These are phyloP conservation scores for Arthrinium phaeospermum DNA, from an alignment of 2,329 filamentous ascomycete genomes.

Conservation along the genomic window DNA sequence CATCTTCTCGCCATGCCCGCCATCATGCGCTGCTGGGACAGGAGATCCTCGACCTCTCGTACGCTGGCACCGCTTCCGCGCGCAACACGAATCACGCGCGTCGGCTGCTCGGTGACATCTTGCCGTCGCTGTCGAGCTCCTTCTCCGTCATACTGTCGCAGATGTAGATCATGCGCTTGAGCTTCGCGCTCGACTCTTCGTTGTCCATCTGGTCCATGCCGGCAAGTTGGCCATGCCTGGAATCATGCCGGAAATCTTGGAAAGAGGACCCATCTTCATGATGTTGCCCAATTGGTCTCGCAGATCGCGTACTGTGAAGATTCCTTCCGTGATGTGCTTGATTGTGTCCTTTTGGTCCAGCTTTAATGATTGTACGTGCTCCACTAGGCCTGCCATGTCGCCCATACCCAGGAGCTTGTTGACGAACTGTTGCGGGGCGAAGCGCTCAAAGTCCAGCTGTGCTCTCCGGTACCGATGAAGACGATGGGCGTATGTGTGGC, in stretches of 20 bases:
- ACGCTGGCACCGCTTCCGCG: constrained; percentile 90
- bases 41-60: constrained; percentile 89
- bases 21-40: constrained; percentile 99
- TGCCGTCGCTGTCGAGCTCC: constrained; percentile 94
- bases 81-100: constrained; percentile 90
- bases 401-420: constrained; percentile 96
- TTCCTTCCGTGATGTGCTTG: constrained; percentile 96
- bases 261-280: constrained; percentile 99
- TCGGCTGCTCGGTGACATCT: constrained; percentile 88
- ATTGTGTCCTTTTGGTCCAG: constrained; percentile 98
- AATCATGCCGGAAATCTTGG: constrained; percentile 99
- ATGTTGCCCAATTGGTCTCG: constrained; percentile 96
- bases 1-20: constrained; percentile 99
- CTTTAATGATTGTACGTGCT: constrained; percentile 95
- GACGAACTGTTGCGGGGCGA: constrained; percentile 91
- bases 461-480: constrained; percentile 96
- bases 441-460: constrained; percentile 92
- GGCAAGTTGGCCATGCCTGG: constrained; percentile 85
- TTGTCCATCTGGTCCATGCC: constrained; percentile 93
- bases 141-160: constrained; percentile 98
- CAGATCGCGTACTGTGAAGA: constrained; percentile 93
- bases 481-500: constrained; percentile 97
- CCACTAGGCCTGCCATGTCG: constrained; percentile 91
- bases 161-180: constrained; percentile 98
- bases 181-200: constrained; percentile 89